Conservation (phyloP, 192 early-diverging fungal genomes). For the Dissophora ornata region DNA sequence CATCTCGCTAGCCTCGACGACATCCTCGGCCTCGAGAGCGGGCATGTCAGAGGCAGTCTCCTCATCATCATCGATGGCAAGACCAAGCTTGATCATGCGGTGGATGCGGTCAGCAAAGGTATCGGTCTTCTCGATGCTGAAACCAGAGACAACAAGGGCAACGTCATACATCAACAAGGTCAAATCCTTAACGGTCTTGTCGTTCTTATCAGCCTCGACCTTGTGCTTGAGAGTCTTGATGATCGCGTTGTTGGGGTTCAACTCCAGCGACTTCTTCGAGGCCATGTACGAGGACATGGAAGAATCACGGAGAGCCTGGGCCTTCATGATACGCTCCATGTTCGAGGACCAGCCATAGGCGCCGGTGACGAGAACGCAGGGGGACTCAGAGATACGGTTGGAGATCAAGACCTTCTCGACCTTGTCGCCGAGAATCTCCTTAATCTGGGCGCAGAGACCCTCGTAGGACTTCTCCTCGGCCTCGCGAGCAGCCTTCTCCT, state of each 20-base stretch:
- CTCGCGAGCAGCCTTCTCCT: slow-evolving; percentile 95
- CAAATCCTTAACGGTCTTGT: slow-evolving; percentile 98
- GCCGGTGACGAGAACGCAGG: slow-evolving; percentile 98
- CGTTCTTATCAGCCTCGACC: slow-evolving; percentile 95
- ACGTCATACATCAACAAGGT: slow-evolving; percentile 96
- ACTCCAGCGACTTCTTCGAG: slow-evolving; percentile 98
- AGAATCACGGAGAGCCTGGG: slow-evolving; percentile 98
- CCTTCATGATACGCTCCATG: slow-evolving; percentile 99
- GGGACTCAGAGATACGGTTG: slow-evolving; percentile 96
- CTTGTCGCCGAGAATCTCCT: slow-evolving; percentile 99
- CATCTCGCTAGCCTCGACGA: slow-evolving; percentile 55
- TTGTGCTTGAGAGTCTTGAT: slow-evolving; percentile 94
- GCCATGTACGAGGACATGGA: slow-evolving; percentile 99
- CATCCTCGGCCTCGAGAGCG: slow-evolving; percentile 56
- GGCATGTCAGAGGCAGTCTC: slow-evolving; percentile 53
- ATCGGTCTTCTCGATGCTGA: slow-evolving; percentile 95
- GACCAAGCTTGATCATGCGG: slow-evolving; percentile 99
- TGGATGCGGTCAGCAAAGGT: slow-evolving; percentile 95
- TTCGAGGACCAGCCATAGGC: slow-evolving; percentile 99
- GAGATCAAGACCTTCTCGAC: slow-evolving; percentile 94
- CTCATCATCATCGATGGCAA: slow-evolving; percentile 92
- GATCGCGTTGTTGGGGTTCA: slow-evolving; percentile 97
- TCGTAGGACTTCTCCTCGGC: slow-evolving; percentile 93
- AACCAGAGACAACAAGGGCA: slow-evolving; percentile 95
- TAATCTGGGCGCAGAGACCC: slow-evolving; percentile 91